phyloP scores from a whole-genome alignment of 1,139 yeast species.

The Taiozyma sp. region DNA sequence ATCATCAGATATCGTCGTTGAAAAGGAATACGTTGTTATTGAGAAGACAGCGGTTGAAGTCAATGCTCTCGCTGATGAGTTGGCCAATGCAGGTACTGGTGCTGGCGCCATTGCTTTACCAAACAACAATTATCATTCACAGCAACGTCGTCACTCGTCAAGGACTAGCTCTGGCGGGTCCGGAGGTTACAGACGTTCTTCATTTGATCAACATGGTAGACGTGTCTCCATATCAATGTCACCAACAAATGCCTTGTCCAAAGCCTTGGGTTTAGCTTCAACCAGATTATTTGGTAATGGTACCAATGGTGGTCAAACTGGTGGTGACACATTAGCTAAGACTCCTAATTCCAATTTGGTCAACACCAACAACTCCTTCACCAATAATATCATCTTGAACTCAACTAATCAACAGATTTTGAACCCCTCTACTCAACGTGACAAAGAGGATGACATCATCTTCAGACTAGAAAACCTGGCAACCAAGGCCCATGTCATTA shows the following conservation, averaged over 20 bases:
- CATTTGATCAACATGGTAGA: slow-evolving; percentile 44
- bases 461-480: slow-evolving; percentile 67
- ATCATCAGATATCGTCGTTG: slow-evolving; percentile 47
- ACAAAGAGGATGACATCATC: slow-evolving; percentile 34
- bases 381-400: slow-evolving; percentile 28
- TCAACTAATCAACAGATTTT: slow-evolving; percentile 17
- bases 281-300: slow-evolving; percentile 72
- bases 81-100: slow-evolving; percentile 65
- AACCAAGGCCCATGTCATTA: slow-evolving; percentile 86
- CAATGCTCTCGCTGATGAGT: slow-evolving; percentile 89
- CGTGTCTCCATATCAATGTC: slow-evolving; percentile 68
- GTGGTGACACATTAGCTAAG: slow-evolving; percentile 1
- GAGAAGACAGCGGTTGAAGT: slow-evolving; percentile 94
- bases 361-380: slow-evolving; percentile 20
- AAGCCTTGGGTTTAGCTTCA: slow-evolving; percentile 85
- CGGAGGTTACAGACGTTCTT: slow-evolving; percentile 28
- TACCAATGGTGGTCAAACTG: neutral
- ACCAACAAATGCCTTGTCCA: slow-evolving; percentile 84
- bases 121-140: slow-evolving; percentile 13
- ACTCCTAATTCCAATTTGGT: neutral
- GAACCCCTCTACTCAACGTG: neutral
- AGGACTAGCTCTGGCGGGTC: slow-evolving; percentile 30
- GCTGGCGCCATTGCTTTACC: slow-evolving; percentile 40
- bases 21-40: slow-evolving; percentile 87
- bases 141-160: slow-evolving; percentile 27